Conservation (phyloP, 768 basidiomycete genomes). For the Boletales sp. region DNA sequence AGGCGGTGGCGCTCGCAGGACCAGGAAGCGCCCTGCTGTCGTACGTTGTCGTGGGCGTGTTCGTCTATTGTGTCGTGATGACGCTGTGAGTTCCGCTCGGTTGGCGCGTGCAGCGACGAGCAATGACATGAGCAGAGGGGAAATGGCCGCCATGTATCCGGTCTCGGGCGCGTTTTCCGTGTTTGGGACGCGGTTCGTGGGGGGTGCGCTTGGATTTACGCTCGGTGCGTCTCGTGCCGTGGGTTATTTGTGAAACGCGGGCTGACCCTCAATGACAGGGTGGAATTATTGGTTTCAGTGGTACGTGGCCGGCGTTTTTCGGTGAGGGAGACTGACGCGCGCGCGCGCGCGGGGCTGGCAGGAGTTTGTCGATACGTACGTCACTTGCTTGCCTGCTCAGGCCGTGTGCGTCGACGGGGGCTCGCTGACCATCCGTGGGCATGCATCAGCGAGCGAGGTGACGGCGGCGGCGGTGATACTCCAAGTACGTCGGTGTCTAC, state of each 20-base stretch:
- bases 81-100: slow-evolving; percentile 39
- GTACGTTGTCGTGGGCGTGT: slow-evolving; percentile 55
- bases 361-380: slow-evolving; percentile 40
- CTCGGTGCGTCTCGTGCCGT: slow-evolving; percentile 32
- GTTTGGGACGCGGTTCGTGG: slow-evolving; percentile 57
- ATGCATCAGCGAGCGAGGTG: slow-evolving; percentile 46
- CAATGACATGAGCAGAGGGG: slow-evolving; percentile 37
- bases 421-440: no score
- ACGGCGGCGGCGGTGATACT: slow-evolving; percentile 55
- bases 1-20: slow-evolving; percentile 55
- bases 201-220: slow-evolving; percentile 57
- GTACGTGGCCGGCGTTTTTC: slow-evolving; percentile 16
- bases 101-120: no score
- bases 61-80: slow-evolving; percentile 60
- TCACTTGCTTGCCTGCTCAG: not conserved
- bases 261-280: slow-evolving; percentile 24
- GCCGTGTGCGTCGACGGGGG: no score
- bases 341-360: no score
- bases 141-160: slow-evolving; percentile 64
- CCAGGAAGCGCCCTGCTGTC: slow-evolving; percentile 61
- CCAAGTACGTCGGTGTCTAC: slow-evolving; percentile 26
- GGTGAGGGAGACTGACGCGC: not conserved
- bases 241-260: no score
- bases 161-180: slow-evolving; percentile 59
- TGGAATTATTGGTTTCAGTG: slow-evolving; percentile 61